Conservation (phyloP, 2,329 filamentous ascomycete species). For the Penicillium capsulatum region DNA sequence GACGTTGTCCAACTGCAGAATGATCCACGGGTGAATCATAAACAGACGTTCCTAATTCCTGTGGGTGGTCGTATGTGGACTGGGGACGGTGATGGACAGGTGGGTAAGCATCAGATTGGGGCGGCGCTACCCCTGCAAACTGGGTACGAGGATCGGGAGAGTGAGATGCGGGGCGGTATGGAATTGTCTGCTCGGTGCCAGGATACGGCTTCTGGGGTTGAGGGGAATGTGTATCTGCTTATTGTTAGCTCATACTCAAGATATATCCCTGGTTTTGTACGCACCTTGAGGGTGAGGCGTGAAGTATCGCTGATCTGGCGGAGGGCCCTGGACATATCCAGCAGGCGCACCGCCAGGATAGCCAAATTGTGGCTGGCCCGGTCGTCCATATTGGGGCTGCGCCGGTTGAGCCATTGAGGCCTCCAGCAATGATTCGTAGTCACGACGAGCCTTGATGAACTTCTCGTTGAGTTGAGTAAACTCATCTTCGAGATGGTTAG, state of each 20-base stretch:
- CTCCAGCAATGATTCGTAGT: conserved; percentile 94
- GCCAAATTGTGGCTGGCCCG: conserved; percentile 35
- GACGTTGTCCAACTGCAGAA: conserved; percentile 25
- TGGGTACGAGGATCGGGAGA: conserved; percentile 41
- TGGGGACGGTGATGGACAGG: conserved; percentile 54
- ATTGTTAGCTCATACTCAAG: conserved; percentile 1
- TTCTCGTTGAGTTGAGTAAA: conserved; percentile 98
- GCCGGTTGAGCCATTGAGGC: conserved; percentile 94
- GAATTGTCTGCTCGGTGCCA: conserved; percentile 52
- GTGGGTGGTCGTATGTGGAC: conserved; percentile 66
- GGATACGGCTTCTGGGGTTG: conserved; percentile 60
- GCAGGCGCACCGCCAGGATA: conserved; percentile 32
- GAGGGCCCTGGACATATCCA: conserved; percentile 25
- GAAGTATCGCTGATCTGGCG: conserved; percentile 65
- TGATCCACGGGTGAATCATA: conserved; percentile 67
- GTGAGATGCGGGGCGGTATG: conserved; percentile 38
- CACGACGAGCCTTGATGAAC: conserved; percentile 95
- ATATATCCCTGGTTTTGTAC: conserved; percentile 6
- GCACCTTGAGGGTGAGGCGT: conserved; percentile 49
- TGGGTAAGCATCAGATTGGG: conserved; percentile 47
- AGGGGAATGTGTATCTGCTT: conserved; percentile 30
- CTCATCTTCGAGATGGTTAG: conserved; percentile 62
- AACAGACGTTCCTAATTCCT: conserved; percentile 72
- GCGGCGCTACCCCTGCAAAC: conserved; percentile 33
- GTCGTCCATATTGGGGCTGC: conserved; percentile 69